A percentile compares a stretch with the other conserved stretches of the same genome.
Evolutionary conservation across 148 eudicot species (phyloP).

Genomic region (Chenopodium berlandieri): DNA sequence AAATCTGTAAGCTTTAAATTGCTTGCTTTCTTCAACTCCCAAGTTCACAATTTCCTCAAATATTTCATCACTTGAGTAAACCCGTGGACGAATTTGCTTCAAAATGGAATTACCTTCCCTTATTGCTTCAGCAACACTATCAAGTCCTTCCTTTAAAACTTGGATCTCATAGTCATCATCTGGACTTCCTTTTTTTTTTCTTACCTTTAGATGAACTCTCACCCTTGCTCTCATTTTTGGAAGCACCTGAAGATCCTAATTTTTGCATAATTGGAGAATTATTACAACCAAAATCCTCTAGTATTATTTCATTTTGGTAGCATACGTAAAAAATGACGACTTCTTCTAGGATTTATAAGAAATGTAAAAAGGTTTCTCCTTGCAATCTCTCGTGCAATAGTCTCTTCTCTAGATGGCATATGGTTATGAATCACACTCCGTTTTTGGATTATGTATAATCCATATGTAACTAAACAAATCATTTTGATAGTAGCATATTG

Average conservation of each 20-base stretch:
- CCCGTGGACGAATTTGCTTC: neutral
- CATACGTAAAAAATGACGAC: no score
- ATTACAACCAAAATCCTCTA: no score
- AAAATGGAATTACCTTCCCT: neutral
- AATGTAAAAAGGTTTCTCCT: no score
- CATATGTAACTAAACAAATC: no score
- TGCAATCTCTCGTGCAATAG: no score
- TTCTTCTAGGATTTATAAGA: no score
- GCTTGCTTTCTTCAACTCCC: neutral
- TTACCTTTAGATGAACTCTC: neutral
- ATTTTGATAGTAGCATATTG: no score
- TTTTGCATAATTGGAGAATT: neutral
- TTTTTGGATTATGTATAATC: no score
- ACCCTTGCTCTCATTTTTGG: neutral
- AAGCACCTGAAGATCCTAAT: neutral
- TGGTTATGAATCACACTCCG: no score
- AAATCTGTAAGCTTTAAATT: neutral
- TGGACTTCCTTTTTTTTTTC: neutral
- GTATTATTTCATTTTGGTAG: no score
- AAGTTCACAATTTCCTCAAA: neutral
- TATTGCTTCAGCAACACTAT: conserved; percentile 3
- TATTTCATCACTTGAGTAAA: neutral
- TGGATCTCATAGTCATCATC: neutral
- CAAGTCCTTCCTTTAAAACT: neutral
- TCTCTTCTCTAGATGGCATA: no score